Base-by-base conservation (phyloP, 345 rosid genomes). In the Salix purpurea region DNA sequence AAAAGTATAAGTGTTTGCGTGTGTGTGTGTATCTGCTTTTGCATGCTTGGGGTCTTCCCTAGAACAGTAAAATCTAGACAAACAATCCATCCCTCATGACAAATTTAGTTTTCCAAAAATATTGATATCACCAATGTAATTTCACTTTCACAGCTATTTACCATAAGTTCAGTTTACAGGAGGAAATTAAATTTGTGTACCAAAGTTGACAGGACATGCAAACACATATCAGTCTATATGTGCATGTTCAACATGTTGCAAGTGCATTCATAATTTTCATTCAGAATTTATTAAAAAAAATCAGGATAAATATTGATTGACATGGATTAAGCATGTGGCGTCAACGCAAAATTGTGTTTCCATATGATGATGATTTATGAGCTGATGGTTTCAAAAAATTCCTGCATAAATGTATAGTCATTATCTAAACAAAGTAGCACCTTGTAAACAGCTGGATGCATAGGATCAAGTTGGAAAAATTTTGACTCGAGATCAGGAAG, bases 391-490 rank as follows among this genome's bases (percentile, higher is more conserved):
- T 46, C 16, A 46, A 46, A 1, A 46, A 46, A 46, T 14, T 14
- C 52, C 16, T 46, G 52, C 52, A 14, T 46, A 14, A 46, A 46
- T 15, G 52, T 46, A 14, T 46, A 14, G 52, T 46, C 52, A 18
- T 36, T 48, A 66, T 6, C 69, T 32, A 71, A 76, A 74, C 18
- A 48, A 71, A 74, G 70, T 77, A 68, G 34, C 81, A 93, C 99
- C 99, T 92, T 92, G 88, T 91, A 91, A 16, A 96, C 90, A 67
- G 94, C 96, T 73, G 94, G 99, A 82, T 91, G 99, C 91, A 93
- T 84, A 28, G 91, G 91, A 80, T 93, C 97, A 75, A 95, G 93
- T 65, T 87, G 94, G 74, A 92, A 93, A 80, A 91, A 85, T 85
- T 92, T 93, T 2, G 91, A 67, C 90, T 90, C 89, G 0, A 93